A percentile compares a stretch with the other conserved stretches of the same genome.
Evolutionary conservation across 2,329 filamentous ascomycete species (phyloP).

Genomic region (Colletotrichum aenigma): DNA sequence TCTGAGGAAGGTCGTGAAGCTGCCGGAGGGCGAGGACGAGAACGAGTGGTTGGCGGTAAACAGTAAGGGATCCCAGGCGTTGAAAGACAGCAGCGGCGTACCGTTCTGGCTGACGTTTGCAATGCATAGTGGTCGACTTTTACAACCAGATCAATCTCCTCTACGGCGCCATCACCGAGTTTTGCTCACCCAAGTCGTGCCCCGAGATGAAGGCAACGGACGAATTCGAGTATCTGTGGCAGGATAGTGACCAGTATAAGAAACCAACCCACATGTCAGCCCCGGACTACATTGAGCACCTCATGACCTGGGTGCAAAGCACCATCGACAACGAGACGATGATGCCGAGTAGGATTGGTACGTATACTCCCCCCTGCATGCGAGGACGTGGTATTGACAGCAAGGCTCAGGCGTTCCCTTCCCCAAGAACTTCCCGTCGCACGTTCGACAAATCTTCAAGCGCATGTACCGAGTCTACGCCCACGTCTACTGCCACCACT

Average conservation of each 20-base stretch:
- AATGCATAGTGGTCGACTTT: constrained; percentile 86
- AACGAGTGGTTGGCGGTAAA: constrained; percentile 99
- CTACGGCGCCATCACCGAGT: constrained; percentile 98
- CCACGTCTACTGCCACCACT: constrained; percentile 99
- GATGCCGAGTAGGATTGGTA: constrained; percentile 91
- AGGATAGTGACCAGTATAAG: constrained; percentile 93
- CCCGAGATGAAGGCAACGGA: constrained; percentile 99
- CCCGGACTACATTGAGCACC: constrained; percentile 95
- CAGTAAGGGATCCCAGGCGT: constrained; percentile 59
- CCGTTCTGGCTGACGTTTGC: constrained; percentile 28
- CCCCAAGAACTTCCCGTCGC: constrained; percentile 86
- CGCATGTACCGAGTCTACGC: constrained; percentile 98
- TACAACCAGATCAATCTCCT: constrained; percentile 99
- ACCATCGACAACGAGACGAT: constrained; percentile 95
- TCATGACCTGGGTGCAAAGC: constrained; percentile 95
- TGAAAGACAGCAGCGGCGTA: background rate
- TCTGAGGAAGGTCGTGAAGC: constrained; percentile 92
- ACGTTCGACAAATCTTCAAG: constrained; percentile 97
- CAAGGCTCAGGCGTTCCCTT: constrained; percentile 77
- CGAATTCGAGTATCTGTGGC: constrained; percentile 99
- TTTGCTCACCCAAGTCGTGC: constrained; percentile 95
- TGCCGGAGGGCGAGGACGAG: constrained; percentile 95
- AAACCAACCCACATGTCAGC: constrained; percentile 97
- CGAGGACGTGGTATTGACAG: constrained; percentile 9
- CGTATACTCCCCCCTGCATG: constrained; percentile 14